Evolutionary conservation across 2,329 filamentous ascomycete species (phyloP).

Genomic region (Neodidymelliopsis sp.): DNA sequence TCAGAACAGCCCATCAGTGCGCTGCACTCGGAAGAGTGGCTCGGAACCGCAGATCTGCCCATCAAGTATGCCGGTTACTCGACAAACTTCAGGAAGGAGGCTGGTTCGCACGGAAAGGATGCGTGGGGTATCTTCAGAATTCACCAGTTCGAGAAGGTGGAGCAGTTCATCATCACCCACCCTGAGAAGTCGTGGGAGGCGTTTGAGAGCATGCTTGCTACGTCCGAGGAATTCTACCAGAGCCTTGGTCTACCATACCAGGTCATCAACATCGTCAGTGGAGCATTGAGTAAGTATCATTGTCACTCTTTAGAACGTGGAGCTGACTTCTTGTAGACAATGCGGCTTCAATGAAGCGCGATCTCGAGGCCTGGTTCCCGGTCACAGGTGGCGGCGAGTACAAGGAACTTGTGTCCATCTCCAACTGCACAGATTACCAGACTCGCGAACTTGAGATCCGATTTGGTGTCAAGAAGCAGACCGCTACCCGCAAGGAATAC

Average conservation of each 20-base stretch:
- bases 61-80: slow-evolving; percentile 90
- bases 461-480: slow-evolving; percentile 83
- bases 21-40: slow-evolving; percentile 92
- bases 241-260: slow-evolving; percentile 88
- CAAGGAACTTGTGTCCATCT: slow-evolving; percentile 97
- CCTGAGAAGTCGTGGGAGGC: slow-evolving; percentile 87
- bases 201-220: slow-evolving; percentile 91
- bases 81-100: slow-evolving; percentile 95
- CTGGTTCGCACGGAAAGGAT: slow-evolving; percentile 88
- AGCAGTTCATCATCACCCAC: slow-evolving; percentile 64
- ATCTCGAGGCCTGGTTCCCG: slow-evolving; percentile 84
- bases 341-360: slow-evolving; percentile 79
- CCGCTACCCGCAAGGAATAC: slow-evolving; percentile 82
- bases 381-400: slow-evolving; percentile 77
- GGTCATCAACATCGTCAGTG: slow-evolving; percentile 93
- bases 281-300: slow-evolving; percentile 70
- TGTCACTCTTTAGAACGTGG: no score
- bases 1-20: slow-evolving; percentile 95
- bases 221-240: slow-evolving; percentile 94
- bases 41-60: slow-evolving; percentile 82
- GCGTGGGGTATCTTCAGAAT: slow-evolving; percentile 98
- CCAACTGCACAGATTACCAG: slow-evolving; percentile 98
- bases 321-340: slow-evolving; percentile 33
- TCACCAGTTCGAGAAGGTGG: slow-evolving; percentile 86
- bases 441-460: slow-evolving; percentile 92